Percentiles rank a stretch among this genome's conserved stretches.
These are phyloP conservation scores for Aspergillus calidoustus DNA, from an alignment of 2,329 filamentous ascomycete genomes.

Conservation along the genomic window DNA sequence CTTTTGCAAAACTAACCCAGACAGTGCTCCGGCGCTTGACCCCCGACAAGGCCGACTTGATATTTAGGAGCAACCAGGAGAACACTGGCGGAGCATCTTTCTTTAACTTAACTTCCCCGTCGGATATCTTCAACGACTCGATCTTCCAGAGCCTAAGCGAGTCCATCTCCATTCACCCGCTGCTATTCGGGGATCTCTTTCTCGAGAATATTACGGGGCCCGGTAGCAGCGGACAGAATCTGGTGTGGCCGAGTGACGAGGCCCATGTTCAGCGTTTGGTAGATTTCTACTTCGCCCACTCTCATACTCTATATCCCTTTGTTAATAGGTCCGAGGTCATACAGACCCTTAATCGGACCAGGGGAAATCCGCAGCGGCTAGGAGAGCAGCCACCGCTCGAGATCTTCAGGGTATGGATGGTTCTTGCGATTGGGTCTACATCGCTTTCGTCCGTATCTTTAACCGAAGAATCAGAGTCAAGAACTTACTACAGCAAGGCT, in stretches of 20 bases:
- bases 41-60: constrained; percentile 50
- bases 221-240: too few relatives aligned
- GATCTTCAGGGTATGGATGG: constrained; percentile 54
- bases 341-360: constrained; percentile 36
- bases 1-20: constrained; percentile 52
- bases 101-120: not conserved
- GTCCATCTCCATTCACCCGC: too few relatives aligned
- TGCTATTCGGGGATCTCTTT: not conserved
- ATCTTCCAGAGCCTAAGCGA: too few relatives aligned
- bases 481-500: constrained; percentile 51
- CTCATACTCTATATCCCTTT: constrained; percentile 54
- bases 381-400: constrained; percentile 39
- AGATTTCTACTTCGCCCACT: constrained; percentile 54
- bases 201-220: too few relatives aligned
- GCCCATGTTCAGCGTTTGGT: constrained; percentile 26
- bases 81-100: not conserved
- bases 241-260: not conserved
- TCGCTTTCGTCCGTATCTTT: constrained; percentile 50
- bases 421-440: constrained; percentile 54
- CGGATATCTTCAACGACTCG: too few relatives aligned
- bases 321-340: constrained; percentile 43
- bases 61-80: constrained; percentile 35
- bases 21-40: constrained; percentile 47
- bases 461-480: constrained; percentile 50
- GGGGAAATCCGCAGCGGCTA: constrained; percentile 34